These are phyloP conservation scores for Fraxinus angustifolia DNA, from an alignment of 305 asterid species.

Conservation along the genomic window DNA sequence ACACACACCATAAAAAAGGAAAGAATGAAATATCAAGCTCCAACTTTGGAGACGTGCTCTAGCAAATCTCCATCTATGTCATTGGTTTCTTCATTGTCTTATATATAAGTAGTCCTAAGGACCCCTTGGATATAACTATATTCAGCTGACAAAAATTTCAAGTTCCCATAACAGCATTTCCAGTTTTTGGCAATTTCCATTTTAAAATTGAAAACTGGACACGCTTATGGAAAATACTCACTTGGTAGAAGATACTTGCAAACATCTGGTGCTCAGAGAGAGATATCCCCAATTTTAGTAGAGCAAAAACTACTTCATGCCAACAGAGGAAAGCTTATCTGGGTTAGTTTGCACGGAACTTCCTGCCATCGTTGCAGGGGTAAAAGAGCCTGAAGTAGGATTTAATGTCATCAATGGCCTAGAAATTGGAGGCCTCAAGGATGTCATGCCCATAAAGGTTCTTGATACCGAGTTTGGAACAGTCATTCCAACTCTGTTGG, in stretches of 20 bases:
- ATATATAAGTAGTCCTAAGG: not conserved
- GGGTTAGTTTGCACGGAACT: constrained; percentile 52
- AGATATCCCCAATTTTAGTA: constrained; percentile 12
- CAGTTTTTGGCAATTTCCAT: not conserved
- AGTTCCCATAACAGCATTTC: not conserved
- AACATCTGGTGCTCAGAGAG: constrained; percentile 7
- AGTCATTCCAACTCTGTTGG: constrained; percentile 52
- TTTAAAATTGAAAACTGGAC: constrained; percentile 5
- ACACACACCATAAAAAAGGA: not conserved
- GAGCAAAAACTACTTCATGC: constrained; percentile 47
- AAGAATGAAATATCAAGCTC: not conserved
- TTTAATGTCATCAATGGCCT: constrained; percentile 56
- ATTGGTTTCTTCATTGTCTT: not conserved
- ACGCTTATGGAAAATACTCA: constrained; percentile 26
- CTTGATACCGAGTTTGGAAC: constrained; percentile 50
- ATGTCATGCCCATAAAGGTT: constrained; percentile 55
- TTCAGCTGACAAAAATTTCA: constrained; percentile 25
- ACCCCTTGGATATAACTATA: not conserved
- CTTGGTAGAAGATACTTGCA: constrained; percentile 29
- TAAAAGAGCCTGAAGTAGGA: constrained; percentile 45
- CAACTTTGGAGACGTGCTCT: not conserved
- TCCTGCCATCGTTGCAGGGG: constrained; percentile 49
- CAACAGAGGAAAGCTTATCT: constrained; percentile 54
- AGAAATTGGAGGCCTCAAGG: constrained; percentile 59
- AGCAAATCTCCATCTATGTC: not conserved